A percentile compares a stretch with the other conserved stretches of the same genome.
These are phyloP conservation scores for Linaria vulgaris DNA, from an alignment of 257 asterid genomes.

Conservation along the genomic window DNA sequence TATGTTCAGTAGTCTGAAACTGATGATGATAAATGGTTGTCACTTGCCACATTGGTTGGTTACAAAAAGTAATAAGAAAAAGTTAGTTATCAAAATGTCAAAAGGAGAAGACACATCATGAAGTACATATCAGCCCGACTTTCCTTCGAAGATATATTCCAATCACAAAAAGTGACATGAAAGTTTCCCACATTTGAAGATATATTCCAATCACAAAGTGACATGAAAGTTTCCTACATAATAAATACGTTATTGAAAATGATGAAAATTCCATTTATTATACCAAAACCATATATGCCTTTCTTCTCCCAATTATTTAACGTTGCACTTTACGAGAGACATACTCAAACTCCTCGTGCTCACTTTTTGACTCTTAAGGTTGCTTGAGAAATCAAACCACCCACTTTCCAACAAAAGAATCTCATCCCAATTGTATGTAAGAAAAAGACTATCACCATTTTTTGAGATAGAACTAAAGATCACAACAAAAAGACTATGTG, in stretches of 20 bases:
- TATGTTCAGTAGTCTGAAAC: too few species aligned
- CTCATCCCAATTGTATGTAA: not conserved
- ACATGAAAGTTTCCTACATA: not conserved
- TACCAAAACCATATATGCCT: slow-evolving; percentile 23
- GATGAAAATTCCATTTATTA: not conserved
- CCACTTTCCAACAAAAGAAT: not conserved
- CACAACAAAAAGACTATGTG: slow-evolving; percentile 5
- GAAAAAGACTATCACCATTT: not conserved
- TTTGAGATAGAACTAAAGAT: not conserved
- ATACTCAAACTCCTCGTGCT: slow-evolving; percentile 34
- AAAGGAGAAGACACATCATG: too few species aligned
- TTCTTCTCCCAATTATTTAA: slow-evolving; percentile 30
- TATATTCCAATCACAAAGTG: not conserved
- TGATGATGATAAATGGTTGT: too few species aligned
- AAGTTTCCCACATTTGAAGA: not conserved
- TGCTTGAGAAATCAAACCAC: slow-evolving; percentile 39
- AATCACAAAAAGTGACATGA: not conserved
- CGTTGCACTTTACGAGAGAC: slow-evolving; percentile 36
- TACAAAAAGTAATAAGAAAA: too few species aligned
- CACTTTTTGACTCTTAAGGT: slow-evolving; percentile 35
- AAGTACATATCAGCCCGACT: not conserved
- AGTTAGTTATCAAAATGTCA: too few species aligned
- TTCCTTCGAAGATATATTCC: not conserved
- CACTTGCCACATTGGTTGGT: too few species aligned
- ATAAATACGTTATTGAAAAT: not conserved